These are phyloP conservation scores for Talaromyces stipitatus DNA, from an alignment of 495 filamentous ascomycete genomes.

Conservation along the genomic window DNA sequence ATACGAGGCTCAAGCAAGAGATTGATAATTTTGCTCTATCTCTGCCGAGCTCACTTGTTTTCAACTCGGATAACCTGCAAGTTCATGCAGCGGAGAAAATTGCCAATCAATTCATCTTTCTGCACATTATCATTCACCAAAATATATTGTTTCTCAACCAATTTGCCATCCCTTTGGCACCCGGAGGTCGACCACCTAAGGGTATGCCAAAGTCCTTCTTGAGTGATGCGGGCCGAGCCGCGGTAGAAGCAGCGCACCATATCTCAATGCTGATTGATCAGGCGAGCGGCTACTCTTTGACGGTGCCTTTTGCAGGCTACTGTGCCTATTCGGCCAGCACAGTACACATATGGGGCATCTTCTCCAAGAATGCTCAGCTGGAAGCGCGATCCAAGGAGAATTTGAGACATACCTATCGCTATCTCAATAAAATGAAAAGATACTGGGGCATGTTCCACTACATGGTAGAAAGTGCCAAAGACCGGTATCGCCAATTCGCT, in stretches of 20 bases:
- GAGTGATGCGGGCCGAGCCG: constrained; percentile 63
- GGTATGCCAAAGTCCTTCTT: constrained; percentile 78
- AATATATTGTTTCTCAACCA: constrained; percentile 85
- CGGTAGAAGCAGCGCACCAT: constrained; percentile 81
- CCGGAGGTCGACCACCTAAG: constrained; percentile 56
- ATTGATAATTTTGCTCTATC: constrained; percentile 60
- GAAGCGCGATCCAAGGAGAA: constrained; percentile 76
- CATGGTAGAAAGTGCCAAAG: constrained; percentile 87
- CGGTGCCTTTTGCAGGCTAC: constrained; percentile 90
- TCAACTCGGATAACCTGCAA: constrained; percentile 76
- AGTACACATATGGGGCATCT: constrained; percentile 86
- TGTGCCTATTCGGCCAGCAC: constrained; percentile 89
- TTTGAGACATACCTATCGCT: constrained; percentile 82
- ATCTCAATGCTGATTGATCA: constrained; percentile 80
- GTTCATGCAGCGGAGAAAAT: constrained; percentile 75
- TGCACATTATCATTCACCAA: constrained; percentile 86
- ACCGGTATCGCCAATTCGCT: constrained; percentile 78
- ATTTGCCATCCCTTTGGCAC: constrained; percentile 70
- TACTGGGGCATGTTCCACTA: constrained; percentile 98
- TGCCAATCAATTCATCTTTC: constrained; percentile 88
- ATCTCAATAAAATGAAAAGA: constrained; percentile 87
- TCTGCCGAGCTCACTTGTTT: constrained; percentile 62
- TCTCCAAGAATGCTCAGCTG: constrained; percentile 69
- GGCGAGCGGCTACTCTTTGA: constrained; percentile 68
- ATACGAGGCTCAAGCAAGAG: constrained; percentile 60